Evolutionary conservation across 129 eudicot genomes (phyloP).

Genomic region (Saussurea involucrata): DNA sequence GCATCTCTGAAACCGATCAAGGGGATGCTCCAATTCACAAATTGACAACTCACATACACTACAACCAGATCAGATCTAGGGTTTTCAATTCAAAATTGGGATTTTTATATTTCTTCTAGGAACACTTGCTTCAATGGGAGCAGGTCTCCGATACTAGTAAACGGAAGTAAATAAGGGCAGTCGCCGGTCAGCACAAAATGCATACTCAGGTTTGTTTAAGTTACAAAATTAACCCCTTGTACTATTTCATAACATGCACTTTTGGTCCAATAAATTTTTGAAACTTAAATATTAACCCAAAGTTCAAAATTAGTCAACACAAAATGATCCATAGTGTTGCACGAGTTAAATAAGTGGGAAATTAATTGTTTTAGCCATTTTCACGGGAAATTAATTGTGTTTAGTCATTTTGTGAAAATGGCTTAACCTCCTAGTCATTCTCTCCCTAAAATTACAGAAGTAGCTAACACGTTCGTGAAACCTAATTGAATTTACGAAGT

Average conservation of each 20-base stretch:
- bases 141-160: neutral
- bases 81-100: neutral
- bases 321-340: neutral
- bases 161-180: slow-evolving; percentile 2
- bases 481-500: too few species aligned
- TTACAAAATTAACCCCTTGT: neutral
- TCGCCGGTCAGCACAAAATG: neutral
- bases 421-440: too few species aligned
- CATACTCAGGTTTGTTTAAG: neutral
- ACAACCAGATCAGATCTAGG: neutral
- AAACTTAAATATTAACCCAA: neutral
- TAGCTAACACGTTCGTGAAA: too few species aligned
- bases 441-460: too few species aligned
- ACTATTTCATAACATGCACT: neutral
- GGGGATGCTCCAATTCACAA: slow-evolving; percentile 1
- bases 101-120: neutral
- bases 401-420: too few species aligned
- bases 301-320: neutral
- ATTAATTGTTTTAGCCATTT: too few species aligned
- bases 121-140: neutral
- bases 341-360: too few species aligned
- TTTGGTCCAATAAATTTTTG: neutral
- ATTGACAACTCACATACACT: neutral
- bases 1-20: slow-evolving; percentile 46
- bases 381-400: too few species aligned